phyloP scores from a whole-genome alignment of 1,139 yeast species.

The Diutina ranongensis region DNA sequence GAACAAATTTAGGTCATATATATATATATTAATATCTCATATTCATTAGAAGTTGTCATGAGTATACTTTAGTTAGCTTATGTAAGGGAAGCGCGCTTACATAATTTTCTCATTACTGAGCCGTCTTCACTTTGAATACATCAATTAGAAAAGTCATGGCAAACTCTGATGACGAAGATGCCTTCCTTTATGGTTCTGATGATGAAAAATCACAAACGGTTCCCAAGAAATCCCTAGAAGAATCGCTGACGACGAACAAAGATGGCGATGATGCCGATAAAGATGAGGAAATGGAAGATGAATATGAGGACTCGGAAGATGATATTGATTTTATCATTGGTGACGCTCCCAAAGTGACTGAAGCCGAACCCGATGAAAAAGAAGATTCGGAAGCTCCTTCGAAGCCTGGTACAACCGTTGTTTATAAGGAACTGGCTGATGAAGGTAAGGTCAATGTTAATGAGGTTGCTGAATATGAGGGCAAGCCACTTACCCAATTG shows the following conservation, averaged over 20 bases:
- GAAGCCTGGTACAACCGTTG: constrained; percentile 19
- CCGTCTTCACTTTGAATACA: too few relatives aligned
- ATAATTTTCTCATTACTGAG: too few relatives aligned
- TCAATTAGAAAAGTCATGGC: constrained; percentile 7
- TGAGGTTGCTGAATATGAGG: constrained; percentile 70
- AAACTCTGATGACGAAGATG: constrained; percentile 55
- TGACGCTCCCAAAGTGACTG: constrained; percentile 21
- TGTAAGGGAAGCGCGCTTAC: too few relatives aligned
- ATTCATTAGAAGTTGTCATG: too few relatives aligned
- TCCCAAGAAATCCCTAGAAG: background rate
- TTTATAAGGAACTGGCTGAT: constrained; percentile 19
- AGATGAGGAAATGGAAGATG: constrained; percentile 13
- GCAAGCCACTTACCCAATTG: constrained; percentile 75
- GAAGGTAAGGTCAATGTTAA: constrained; percentile 44
- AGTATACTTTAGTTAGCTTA: too few relatives aligned
- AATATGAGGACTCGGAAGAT: constrained; percentile 32
- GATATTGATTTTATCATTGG: constrained; percentile 34
- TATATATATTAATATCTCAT: too few relatives aligned
- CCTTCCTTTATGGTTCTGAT: constrained; percentile 59
- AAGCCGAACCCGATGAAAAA: constrained; percentile 12
- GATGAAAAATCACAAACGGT: constrained; percentile 28
- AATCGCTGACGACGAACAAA: background rate
- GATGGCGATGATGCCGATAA: constrained; percentile 11
- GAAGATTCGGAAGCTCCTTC: constrained; percentile 13
- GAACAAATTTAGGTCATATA: background rate